Percentiles rank a stretch among this genome's conserved stretches.
Evolutionary conservation across 78 protist genomes (phyloP).

Genomic region (Pigoraptor vietnamica): DNA sequence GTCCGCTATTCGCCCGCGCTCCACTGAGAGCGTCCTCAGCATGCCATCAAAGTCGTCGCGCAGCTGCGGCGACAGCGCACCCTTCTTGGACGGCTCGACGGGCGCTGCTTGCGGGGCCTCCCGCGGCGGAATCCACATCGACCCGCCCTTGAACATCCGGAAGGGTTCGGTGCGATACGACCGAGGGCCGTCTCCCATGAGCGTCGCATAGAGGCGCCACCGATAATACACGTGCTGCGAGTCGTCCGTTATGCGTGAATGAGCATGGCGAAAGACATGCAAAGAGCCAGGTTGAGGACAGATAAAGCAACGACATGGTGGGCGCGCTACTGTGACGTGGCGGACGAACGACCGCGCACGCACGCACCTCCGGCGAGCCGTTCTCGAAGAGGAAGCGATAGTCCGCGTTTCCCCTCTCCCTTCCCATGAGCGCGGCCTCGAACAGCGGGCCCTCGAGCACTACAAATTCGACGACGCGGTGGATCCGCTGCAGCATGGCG

Average conservation of each 20-base stretch:
- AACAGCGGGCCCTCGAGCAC: slow-evolving; percentile 3
- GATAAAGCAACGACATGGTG: neutral
- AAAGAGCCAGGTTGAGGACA: no score
- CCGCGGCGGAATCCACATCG: slow-evolving; percentile 41
- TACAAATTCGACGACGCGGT: slow-evolving; percentile 22
- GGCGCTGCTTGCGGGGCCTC: neutral
- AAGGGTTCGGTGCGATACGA: slow-evolving; percentile 1
- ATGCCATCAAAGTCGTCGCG: neutral
- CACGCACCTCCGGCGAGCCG: neutral
- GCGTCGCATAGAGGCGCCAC: slow-evolving; percentile 30
- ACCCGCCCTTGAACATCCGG: slow-evolving; percentile 29
- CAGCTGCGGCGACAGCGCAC: neutral
- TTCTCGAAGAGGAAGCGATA: slow-evolving; percentile 4
- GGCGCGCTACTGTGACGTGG: no score
- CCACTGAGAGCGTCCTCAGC: neutral
- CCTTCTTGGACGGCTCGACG: neutral
- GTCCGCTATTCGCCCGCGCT: neutral
- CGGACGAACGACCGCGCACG: no score
- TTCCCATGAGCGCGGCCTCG: neutral
- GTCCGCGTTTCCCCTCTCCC: neutral
- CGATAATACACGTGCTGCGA: slow-evolving; percentile 36
- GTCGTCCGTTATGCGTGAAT: neutral
- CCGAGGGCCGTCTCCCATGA: slow-evolving; percentile 18
- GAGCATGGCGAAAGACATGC: neutral
- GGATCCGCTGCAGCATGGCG: neutral